These are phyloP conservation scores for Cicer chorassanicum DNA, from an alignment of 306 rosid species.

Conservation along the genomic window DNA sequence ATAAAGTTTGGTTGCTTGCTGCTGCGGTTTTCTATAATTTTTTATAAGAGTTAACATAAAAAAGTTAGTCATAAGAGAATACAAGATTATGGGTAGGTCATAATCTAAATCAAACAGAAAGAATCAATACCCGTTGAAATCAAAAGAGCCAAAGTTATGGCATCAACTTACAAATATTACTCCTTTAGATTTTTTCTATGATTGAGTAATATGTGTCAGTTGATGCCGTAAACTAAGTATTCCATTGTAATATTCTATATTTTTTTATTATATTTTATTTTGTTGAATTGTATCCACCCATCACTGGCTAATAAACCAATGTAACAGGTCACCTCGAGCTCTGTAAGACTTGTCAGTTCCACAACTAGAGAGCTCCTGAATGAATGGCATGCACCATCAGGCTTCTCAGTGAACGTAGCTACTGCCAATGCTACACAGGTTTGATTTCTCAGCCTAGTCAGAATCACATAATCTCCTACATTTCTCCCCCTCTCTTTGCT, in stretches of 20 bases:
- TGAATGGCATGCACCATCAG: slow-evolving; percentile 87
- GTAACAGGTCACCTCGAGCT: slow-evolving; percentile 78
- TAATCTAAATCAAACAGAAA: slow-evolving; percentile 25
- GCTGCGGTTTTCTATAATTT: neutral
- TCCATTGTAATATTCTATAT: slow-evolving; percentile 1
- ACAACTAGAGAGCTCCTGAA: slow-evolving; percentile 73
- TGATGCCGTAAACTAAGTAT: slow-evolving; percentile 26
- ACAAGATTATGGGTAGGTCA: neutral
- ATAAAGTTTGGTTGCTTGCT: slow-evolving; percentile 22
- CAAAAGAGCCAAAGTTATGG: neutral
- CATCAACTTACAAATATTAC: neutral
- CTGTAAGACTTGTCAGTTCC: slow-evolving; percentile 87
- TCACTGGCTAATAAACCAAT: slow-evolving; percentile 39
- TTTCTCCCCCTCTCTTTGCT: slow-evolving; percentile 3
- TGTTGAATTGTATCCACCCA: neutral
- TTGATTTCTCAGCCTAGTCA: slow-evolving; percentile 31
- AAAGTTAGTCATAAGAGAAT: neutral
- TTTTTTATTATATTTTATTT: neutral
- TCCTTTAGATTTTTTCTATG: neutral
- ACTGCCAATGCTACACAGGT: slow-evolving; percentile 99
- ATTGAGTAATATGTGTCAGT: neutral
- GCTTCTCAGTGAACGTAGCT: slow-evolving; percentile 86
- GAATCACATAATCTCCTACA: neutral
- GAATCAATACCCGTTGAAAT: neutral
- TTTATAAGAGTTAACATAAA: neutral